A percentile compares a stretch with the other conserved stretches of the same genome.
phyloP scores from a whole-genome alignment of 345 rosid genomes.

The Eucalyptus coolabah region DNA sequence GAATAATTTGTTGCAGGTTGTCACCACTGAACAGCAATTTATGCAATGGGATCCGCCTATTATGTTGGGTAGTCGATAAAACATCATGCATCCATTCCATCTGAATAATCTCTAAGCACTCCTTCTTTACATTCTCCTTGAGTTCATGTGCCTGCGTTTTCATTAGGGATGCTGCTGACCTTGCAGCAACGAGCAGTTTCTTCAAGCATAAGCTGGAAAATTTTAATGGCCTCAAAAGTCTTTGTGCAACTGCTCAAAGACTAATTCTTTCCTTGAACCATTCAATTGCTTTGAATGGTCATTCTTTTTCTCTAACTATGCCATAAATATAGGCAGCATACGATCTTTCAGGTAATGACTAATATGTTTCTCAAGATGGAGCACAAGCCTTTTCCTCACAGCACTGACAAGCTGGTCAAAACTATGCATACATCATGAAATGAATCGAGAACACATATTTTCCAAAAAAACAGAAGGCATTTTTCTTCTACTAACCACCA shows the following conservation, averaged over 20 bases:
- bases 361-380: slow-evolving; percentile 62
- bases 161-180: slow-evolving; percentile 58
- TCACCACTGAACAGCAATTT: slow-evolving; percentile 40
- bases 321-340: slow-evolving; percentile 42
- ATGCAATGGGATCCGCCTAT: slow-evolving; percentile 40
- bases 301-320: slow-evolving; percentile 51
- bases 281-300: slow-evolving; percentile 33
- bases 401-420: slow-evolving; percentile 71
- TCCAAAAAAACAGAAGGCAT: slow-evolving; percentile 74
- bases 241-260: slow-evolving; percentile 24
- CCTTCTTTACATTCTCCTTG: slow-evolving; percentile 53
- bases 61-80: slow-evolving; percentile 34
- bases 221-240: slow-evolving; percentile 26
- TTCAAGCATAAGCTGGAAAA: slow-evolving; percentile 63
- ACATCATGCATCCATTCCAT: slow-evolving; percentile 83
- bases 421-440: slow-evolving; percentile 83
- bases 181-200: slow-evolving; percentile 77
- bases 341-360: slow-evolving; percentile 46
- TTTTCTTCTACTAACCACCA: slow-evolving; percentile 33
- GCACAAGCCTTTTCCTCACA: slow-evolving; percentile 63
- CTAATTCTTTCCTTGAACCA: slow-evolving; percentile 25
- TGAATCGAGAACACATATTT: slow-evolving; percentile 59
- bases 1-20: slow-evolving; percentile 35
- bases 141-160: slow-evolving; percentile 59
- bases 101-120: slow-evolving; percentile 65